Evolutionary conservation across 345 rosid genomes (phyloP).

Genomic region (Gossypium mustelinum): DNA sequence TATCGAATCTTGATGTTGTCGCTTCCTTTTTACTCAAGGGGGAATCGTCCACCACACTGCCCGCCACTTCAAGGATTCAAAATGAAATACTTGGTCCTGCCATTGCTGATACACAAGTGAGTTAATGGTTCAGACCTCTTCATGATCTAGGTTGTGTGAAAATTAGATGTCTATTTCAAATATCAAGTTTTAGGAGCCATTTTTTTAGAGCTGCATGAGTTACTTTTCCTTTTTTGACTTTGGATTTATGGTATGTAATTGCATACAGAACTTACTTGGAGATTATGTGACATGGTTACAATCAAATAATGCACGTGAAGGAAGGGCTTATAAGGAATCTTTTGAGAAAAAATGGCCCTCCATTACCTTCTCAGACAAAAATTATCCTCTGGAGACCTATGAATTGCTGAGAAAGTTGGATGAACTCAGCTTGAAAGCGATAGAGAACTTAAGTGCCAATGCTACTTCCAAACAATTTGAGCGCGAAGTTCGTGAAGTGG

Average conservation of each 20-base stretch:
- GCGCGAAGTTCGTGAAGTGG: slow-evolving; percentile 75
- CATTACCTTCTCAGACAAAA: slow-evolving; percentile 33
- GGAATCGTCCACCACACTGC: slow-evolving; percentile 41
- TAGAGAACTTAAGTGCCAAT: slow-evolving; percentile 52
- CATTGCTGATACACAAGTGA: slow-evolving; percentile 50
- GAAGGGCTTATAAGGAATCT: slow-evolving; percentile 56
- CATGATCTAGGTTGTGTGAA: neutral
- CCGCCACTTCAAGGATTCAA: slow-evolving; percentile 59
- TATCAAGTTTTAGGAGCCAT: neutral
- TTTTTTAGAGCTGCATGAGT: neutral
- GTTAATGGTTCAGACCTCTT: slow-evolving; percentile 23
- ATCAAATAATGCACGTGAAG: slow-evolving; percentile 61
- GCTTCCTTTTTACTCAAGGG: slow-evolving; percentile 55
- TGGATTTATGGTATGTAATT: neutral
- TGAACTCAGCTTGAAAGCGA: slow-evolving; percentile 48
- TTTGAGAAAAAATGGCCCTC: slow-evolving; percentile 75
- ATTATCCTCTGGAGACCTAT: slow-evolving; percentile 39
- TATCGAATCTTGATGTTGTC: slow-evolving; percentile 78
- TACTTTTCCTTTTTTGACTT: neutral
- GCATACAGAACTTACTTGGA: slow-evolving; percentile 55
- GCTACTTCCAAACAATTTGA: slow-evolving; percentile 61
- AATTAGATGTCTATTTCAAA: neutral
- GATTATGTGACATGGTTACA: slow-evolving; percentile 68
- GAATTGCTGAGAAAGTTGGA: slow-evolving; percentile 45
- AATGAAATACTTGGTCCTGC: slow-evolving; percentile 78